Base-by-base conservation (phyloP, 106 monocot genomes). In the Narthecium ossifragum region DNA sequence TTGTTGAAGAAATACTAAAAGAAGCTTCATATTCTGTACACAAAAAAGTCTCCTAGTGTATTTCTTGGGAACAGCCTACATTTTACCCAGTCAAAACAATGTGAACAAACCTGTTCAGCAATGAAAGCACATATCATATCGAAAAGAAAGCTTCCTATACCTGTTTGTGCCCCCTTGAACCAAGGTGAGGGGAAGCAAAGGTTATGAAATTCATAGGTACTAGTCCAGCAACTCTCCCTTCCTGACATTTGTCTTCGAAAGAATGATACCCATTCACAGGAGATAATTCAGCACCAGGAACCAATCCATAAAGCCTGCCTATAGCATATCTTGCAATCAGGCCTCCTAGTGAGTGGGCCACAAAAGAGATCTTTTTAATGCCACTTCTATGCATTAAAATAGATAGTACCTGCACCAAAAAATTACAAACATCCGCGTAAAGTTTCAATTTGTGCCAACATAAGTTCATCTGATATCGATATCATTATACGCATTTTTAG, bases 331-430 rank as follows among this genome's bases (percentile, higher is more conserved):
- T 79, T 48, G 93, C 85, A 34, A 89, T 75, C 22, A 94, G 67
- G 38, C 93, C 93, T 48, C 93, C 93, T 38, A 94, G 66, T 39
- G 93, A 94, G 60, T 94, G 93, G 23, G 93, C 89, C 31, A 94
- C 76, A 65, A 94, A 94, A 31, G 93, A 94, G 20, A 94, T 89
- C 55, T 83, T 94, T 21, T 31, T 60, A 2, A 89, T 36, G 22
- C 72, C 82, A n/a, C 46, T 46, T 53, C 74, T 79, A 13, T 37
- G 34, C 18, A 77, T 74, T 22, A 83, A 62, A 69, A 94, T 76
- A 40, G 85, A 80, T 43, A 66, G 46, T 30, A 92, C 92, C 92
- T 92, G 40, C 49, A 63, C 12, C 43, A 43, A n/a, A n/a, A n/a
- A n/a, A n/a, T n/a, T n/a, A n/a, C n/a, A n/a, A n/a, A n/a, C n/a